Base-by-base conservation (phyloP, 139 green algal genomes). In the Desmodesmus armatus region DNA sequence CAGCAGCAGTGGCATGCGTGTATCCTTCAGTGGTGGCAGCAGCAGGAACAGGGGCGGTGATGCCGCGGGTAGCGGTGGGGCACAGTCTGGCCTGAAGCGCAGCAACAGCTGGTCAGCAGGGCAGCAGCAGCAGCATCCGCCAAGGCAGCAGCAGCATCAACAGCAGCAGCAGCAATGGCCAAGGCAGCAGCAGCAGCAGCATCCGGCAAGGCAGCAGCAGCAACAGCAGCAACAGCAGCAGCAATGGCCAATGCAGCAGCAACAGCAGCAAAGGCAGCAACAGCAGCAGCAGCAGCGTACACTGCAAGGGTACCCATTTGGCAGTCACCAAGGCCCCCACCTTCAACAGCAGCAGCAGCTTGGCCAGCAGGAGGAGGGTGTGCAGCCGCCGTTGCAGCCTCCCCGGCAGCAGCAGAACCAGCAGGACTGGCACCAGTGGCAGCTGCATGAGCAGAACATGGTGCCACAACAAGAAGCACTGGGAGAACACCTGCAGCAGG, bases 281-380 rank as follows among this genome's bases (percentile, higher is more conserved):
- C n/a, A 72, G 63, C 69, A 51, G 69, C 39, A 58, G 69, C 69
- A 77, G 19, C 69, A 77, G 44, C 69, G 37, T 0, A 17, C 13
- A 39, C 0, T 58, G 11, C 17, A 3, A 5, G 39, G 53, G 40
- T 9, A 51, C 23, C 23, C 23, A 55, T 19, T 9, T 11, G 25
- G 25, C 33, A 37, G 53, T 17, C 66, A 75, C 9, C 66, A 15
- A 13, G 37, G 15, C 21, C 66, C 25, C 35, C 69, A 58, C 19
- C 69, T 31, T 1, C 69, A 35, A 31, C 69, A 77, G 4, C 40
- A 77, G 69, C 69, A 77, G 69, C 69, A 39, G 58, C 58, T 25
- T n/a, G n/a, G 13, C 9, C 47, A 55, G 47, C 47, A 55, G 47
- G 7, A 21, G 47, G 9, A 55, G 9, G 47, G 47, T n/a, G n/a